A percentile compares a stretch with the other conserved stretches of the same genome.
Conservation (phyloP, 2,329 filamentous ascomycete genomes). For the Orbilia javanica region DNA sequence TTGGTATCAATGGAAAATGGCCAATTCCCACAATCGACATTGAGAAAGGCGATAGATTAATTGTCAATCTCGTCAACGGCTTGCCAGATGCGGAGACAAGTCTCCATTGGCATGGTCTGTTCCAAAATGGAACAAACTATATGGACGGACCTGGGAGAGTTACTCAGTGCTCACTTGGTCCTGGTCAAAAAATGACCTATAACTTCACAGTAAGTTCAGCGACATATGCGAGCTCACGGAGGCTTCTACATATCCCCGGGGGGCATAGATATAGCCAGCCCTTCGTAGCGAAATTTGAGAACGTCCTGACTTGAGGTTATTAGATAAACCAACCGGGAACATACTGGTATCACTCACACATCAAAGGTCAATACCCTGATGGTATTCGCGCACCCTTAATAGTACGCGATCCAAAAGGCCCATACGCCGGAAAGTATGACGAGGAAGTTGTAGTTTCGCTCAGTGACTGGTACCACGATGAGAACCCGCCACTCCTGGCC, state of each 20-base stretch:
- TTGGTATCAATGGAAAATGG: slow-evolving; percentile 83
- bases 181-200: slow-evolving; percentile 76
- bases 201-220: slow-evolving; percentile 72
- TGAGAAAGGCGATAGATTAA: slow-evolving; percentile 73
- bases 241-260: background rate
- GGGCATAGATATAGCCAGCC: background rate
- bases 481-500: slow-evolving; percentile 69
- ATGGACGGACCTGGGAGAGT: slow-evolving; percentile 79
- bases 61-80: slow-evolving; percentile 73
- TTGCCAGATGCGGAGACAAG: slow-evolving; percentile 75
- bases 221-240: background rate
- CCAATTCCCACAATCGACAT: slow-evolving; percentile 77
- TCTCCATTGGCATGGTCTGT: slow-evolving; percentile 79
- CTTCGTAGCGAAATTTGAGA: background rate
- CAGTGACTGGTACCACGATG: slow-evolving; percentile 78
- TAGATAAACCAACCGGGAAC: slow-evolving; percentile 76
- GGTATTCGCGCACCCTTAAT: slow-evolving; percentile 76
- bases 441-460: slow-evolving; percentile 75
- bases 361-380: slow-evolving; percentile 77
- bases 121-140: slow-evolving; percentile 74
- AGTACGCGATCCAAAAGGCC: slow-evolving; percentile 74
- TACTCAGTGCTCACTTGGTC: slow-evolving; percentile 76
- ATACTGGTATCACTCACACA: slow-evolving; percentile 84
- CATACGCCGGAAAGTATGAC: slow-evolving; percentile 72
- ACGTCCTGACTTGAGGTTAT: slow-evolving; percentile 35